Percentiles rank a stretch among this genome's conserved stretches.
phyloP scores from a whole-genome alignment of 306 rosid species.

The Gastrolobium villosum region DNA sequence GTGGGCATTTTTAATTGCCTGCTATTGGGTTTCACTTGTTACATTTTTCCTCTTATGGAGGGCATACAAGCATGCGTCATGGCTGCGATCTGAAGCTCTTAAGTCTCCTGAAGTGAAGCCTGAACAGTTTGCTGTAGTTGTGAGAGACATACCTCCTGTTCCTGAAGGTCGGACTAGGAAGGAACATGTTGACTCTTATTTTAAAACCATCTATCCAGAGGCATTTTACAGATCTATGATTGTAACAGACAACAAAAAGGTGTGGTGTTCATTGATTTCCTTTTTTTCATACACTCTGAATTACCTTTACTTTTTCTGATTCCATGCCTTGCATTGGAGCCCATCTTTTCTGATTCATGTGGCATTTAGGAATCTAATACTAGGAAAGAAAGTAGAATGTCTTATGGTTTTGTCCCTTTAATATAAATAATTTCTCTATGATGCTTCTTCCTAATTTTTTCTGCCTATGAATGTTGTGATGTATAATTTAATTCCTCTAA shows the following conservation, averaged over 20 bases:
- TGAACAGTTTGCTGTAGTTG: conserved; percentile 82
- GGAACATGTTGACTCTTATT: conserved; percentile 82
- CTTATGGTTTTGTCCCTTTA: neutral
- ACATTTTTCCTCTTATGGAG: conserved; percentile 79
- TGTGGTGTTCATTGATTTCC: conserved; percentile 38
- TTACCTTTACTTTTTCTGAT: conserved; percentile 7
- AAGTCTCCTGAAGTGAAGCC: conserved; percentile 71
- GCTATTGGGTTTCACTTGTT: conserved; percentile 87
- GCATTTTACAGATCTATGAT: conserved; percentile 87
- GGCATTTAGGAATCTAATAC: conserved; percentile 32
- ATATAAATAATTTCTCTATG: conserved; percentile 19
- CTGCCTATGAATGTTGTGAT: conserved; percentile 8
- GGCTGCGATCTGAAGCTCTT: conserved; percentile 72
- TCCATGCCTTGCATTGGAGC: conserved; percentile 27
- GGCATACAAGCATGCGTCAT: conserved; percentile 75
- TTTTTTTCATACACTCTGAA: conserved; percentile 4
- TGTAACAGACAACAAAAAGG: conserved; percentile 82
- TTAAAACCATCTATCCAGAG: conserved; percentile 71
- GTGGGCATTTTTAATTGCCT: conserved; percentile 81
- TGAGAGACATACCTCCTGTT: conserved; percentile 88
- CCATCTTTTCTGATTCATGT: conserved; percentile 23
- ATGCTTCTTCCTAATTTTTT: conserved; percentile 13
- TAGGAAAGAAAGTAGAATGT: conserved; percentile 9
- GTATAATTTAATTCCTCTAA: conserved; percentile 28
- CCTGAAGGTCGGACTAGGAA: conserved; percentile 70